Base-by-base conservation (phyloP, 352 stramenopile species). In the Pythium dissimile region DNA sequence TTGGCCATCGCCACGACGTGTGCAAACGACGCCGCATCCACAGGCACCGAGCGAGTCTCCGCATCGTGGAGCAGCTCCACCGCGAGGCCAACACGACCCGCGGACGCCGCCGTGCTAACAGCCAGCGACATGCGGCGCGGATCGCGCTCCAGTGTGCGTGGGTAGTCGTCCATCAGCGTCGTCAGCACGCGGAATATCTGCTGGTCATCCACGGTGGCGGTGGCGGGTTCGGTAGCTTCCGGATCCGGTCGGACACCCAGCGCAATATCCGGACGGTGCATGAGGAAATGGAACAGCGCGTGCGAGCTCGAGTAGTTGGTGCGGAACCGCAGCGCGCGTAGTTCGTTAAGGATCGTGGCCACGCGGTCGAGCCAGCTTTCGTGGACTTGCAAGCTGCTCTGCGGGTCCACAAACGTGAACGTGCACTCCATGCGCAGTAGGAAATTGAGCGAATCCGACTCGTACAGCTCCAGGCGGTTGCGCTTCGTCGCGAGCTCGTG, bases 381-480 rank as follows among this genome's bases (percentile, higher is more conserved):
- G 24, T 18, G 8, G n/a, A 13, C 58, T 30, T 61, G 42, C 20
- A 38, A 10, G 8, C 21, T 9, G 35, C 42, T 35, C 5, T n/a
- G 45, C n/a, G 34, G 43, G 26, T 54, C 45, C n/a, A 57, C 60
- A 21, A 77, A 66, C 49, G 60, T 72, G 16, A 62, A 66, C 10
- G 67, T 85, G 59, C 77, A 90, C 62, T 90, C 80, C 43, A 83
- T 67, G 41, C 68, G 65, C 63, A 90, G 32, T 26, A 90, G 38
- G 26, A 88, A 90, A 55, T 88, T 90, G 28, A 88, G 65, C 20
- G 77, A 30, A 30, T 90, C 80, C 1, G 75, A 71, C 53, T 90
- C 80, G 46, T 81, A 77, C 23, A 88, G 55, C 7, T 65, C 49
- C 15, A 68, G 45, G 18, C 62, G 54, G 59, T 89, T 89, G 21